phyloP scores from a whole-genome alignment of 257 asterid species.

The Vinca minor region DNA sequence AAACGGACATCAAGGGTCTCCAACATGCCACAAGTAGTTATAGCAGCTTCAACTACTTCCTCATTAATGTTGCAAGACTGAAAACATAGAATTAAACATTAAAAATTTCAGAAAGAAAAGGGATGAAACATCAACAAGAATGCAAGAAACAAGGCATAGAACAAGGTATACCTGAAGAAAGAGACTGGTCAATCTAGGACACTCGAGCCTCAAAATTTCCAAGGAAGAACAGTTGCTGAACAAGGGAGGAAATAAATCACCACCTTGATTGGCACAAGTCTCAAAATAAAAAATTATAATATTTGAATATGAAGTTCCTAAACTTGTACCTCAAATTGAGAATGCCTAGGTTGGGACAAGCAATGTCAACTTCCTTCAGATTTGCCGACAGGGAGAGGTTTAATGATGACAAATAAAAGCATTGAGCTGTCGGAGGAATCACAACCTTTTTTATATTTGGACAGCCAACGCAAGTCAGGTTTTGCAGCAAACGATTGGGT shows the following conservation, averaged over 20 bases:
- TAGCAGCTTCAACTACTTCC: conserved; percentile 74
- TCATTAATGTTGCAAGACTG: conserved; percentile 83
- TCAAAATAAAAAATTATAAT: neutral
- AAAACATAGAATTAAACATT: conserved; percentile 10
- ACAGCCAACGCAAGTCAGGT: conserved; percentile 93
- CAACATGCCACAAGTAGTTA: conserved; percentile 57
- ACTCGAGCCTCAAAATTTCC: conserved; percentile 79
- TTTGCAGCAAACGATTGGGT: conserved; percentile 57
- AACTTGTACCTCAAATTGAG: conserved; percentile 80
- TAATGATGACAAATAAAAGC: conserved; percentile 59
- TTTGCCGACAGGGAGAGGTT: conserved; percentile 83
- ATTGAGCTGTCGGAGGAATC: conserved; percentile 72
- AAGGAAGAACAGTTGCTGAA: conserved; percentile 81
- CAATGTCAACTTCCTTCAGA: conserved; percentile 83
- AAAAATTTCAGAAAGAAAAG: neutral
- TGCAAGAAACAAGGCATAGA: neutral
- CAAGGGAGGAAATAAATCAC: conserved; percentile 13
- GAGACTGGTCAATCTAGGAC: conserved; percentile 86
- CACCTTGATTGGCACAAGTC: neutral
- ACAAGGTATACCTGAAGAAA: conserved; percentile 78
- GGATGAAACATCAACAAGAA: neutral
- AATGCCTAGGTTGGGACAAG: conserved; percentile 65
- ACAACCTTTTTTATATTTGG: conserved; percentile 83
- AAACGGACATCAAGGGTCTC: conserved; percentile 98
- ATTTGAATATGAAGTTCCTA: conserved; percentile 3